Percentiles rank a stretch among this genome's conserved stretches.
phyloP scores from a whole-genome alignment of 345 rosid genomes.

The Rhodomyrtus tomentosa region DNA sequence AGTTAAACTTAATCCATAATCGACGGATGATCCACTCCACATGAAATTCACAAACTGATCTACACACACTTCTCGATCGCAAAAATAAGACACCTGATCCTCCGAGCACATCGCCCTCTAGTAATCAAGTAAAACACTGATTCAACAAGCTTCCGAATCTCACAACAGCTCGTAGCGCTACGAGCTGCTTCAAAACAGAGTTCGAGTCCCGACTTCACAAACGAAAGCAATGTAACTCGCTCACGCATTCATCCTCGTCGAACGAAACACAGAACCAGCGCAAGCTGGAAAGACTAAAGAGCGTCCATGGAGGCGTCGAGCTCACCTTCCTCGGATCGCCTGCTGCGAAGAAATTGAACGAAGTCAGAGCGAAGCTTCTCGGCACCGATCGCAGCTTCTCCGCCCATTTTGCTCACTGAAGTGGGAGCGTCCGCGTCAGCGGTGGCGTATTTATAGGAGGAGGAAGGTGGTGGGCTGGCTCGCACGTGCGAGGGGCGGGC shows the following conservation, averaged over 20 bases:
- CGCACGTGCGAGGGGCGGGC: slow-evolving; percentile 3
- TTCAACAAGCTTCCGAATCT: background rate
- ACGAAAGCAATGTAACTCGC: background rate
- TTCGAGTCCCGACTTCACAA: background rate
- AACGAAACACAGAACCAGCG: background rate
- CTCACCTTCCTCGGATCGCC: slow-evolving; percentile 41
- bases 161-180: background rate
- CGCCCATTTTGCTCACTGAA: background rate
- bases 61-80: background rate
- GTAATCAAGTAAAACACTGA: background rate
- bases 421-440: background rate
- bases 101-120: background rate
- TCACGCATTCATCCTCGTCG: background rate
- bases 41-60: background rate
- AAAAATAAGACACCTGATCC: background rate
- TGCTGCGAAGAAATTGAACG: slow-evolving; percentile 33
- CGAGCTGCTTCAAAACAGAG: background rate
- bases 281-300: background rate
- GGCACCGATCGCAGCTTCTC: slow-evolving; percentile 10
- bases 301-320: background rate
- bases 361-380: slow-evolving; percentile 42
- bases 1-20: background rate
- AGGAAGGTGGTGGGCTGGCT: background rate
- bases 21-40: background rate
- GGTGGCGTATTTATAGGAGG: background rate